A percentile compares a stretch with the other conserved stretches of the same genome.
phyloP scores from a whole-genome alignment of 768 basidiomycete species.

The Kwoniella dendrophila region DNA sequence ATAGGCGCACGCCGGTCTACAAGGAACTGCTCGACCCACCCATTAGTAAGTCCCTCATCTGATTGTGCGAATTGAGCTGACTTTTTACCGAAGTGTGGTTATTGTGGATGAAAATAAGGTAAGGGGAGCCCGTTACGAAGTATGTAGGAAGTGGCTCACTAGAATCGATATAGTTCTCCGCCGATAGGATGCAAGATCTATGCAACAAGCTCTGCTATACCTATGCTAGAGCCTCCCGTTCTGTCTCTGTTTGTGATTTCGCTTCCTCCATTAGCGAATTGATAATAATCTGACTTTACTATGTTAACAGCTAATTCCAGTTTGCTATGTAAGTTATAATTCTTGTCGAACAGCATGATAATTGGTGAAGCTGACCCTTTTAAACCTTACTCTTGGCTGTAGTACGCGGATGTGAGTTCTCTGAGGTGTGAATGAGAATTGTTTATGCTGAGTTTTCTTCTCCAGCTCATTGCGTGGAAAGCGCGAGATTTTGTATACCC shows the following conservation, averaged over 20 bases:
- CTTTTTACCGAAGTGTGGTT: slow-evolving; percentile 3
- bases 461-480: slow-evolving; percentile 23
- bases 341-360: slow-evolving; percentile 6
- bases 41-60: slow-evolving; percentile 39
- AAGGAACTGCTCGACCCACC: slow-evolving; percentile 53
- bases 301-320: slow-evolving; percentile 19
- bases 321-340: slow-evolving; percentile 19
- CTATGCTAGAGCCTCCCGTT: slow-evolving; percentile 37
- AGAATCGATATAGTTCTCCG: slow-evolving; percentile 22
- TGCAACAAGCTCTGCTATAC: slow-evolving; percentile 38
- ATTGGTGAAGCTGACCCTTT: slow-evolving; percentile 3
- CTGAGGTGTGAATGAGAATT: not conserved
- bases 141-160: too few relatives aligned
- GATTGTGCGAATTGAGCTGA: not conserved
- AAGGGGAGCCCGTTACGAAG: not conserved
- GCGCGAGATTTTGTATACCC: slow-evolving; percentile 21
- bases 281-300: not conserved
- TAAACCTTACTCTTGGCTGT: not conserved
- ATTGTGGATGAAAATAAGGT: slow-evolving; percentile 43
- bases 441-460: not conserved
- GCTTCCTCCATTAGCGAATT: slow-evolving; percentile 27
- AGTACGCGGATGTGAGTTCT: slow-evolving; percentile 29
- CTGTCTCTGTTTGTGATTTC: slow-evolving; percentile 29
- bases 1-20: slow-evolving; percentile 48
- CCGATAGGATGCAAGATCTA: slow-evolving; percentile 37